Evolutionary conservation across 1,284 basidiomycete species (phyloP).

Genomic region (Microbotryum violaceum): DNA sequence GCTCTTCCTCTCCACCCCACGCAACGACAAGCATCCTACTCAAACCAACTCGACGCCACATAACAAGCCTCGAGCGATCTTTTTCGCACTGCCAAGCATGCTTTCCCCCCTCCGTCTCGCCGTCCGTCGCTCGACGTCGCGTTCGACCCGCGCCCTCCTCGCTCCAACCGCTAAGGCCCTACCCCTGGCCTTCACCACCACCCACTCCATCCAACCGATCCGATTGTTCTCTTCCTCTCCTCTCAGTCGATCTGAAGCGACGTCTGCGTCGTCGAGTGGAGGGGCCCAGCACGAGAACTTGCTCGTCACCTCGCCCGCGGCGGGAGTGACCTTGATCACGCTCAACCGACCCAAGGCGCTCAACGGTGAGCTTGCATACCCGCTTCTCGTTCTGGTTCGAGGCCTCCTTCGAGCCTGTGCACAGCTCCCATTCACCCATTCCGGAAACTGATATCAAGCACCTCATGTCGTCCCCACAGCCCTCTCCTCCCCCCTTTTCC

Average conservation of each 20-base stretch:
- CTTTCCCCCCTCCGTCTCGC: background rate
- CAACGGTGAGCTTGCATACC: conserved; percentile 46
- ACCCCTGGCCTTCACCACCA: background rate
- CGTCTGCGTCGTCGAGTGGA: conserved; percentile 44
- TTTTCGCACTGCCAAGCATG: too few species aligned
- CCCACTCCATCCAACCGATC: background rate
- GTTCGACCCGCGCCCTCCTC: background rate
- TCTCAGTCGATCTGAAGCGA: background rate
- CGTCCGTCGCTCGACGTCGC: background rate
- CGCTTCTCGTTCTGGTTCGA: background rate
- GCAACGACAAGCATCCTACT: too few species aligned
- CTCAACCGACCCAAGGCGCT: conserved; percentile 94
- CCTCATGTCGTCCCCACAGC: conserved; percentile 25
- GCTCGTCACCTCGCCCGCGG: conserved; percentile 54
- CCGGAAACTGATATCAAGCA: background rate
- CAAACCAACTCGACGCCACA: too few species aligned
- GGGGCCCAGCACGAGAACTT: conserved; percentile 58
- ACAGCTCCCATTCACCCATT: background rate
- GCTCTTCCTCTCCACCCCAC: too few species aligned
- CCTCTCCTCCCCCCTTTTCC: conserved; percentile 44
- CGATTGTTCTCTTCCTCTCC: background rate
- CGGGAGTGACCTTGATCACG: conserved; percentile 76
- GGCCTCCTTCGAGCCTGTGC: background rate
- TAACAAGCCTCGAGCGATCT: too few species aligned
- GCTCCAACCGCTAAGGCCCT: background rate